Percentiles rank a stretch among this genome's conserved stretches.
Evolutionary conservation across 306 rosid species (phyloP).

Genomic region (Cucumis sativus): DNA sequence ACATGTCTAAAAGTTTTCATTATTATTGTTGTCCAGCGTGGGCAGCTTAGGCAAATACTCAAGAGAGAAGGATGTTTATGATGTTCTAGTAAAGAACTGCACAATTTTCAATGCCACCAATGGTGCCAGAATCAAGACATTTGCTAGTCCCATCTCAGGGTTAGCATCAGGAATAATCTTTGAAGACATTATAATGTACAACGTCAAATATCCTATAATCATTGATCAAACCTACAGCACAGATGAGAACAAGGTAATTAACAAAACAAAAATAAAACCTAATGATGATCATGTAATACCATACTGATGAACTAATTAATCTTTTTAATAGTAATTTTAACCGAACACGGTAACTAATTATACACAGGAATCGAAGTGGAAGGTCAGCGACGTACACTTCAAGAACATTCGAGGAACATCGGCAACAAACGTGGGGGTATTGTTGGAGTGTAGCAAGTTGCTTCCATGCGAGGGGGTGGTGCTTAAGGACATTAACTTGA

Average conservation of each 20-base stretch:
- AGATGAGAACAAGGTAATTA: background rate
- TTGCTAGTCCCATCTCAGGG: constrained; percentile 14
- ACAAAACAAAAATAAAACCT: no score
- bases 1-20: background rate
- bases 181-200: constrained; percentile 31
- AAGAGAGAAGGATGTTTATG: constrained; percentile 22
- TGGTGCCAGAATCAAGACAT: constrained; percentile 72
- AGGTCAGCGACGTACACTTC: constrained; percentile 48
- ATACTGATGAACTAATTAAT: background rate
- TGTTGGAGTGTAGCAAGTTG: constrained; percentile 35
- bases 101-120: constrained; percentile 37
- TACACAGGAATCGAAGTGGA: constrained; percentile 31
- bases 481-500: constrained; percentile 27
- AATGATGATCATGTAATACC: no score
- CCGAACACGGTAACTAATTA: no score
- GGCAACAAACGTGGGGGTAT: constrained; percentile 23
- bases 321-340: background rate
- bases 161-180: constrained; percentile 27
- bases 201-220: constrained; percentile 40
- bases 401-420: constrained; percentile 42
- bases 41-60: constrained; percentile 66
- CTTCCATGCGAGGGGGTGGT: constrained; percentile 40
- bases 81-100: constrained; percentile 34
- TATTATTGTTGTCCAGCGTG: constrained; percentile 7
- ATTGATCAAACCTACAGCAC: constrained; percentile 56